Conservation (phyloP, 495 filamentous ascomycete species). For the Hyaloscypha bicolor region DNA sequence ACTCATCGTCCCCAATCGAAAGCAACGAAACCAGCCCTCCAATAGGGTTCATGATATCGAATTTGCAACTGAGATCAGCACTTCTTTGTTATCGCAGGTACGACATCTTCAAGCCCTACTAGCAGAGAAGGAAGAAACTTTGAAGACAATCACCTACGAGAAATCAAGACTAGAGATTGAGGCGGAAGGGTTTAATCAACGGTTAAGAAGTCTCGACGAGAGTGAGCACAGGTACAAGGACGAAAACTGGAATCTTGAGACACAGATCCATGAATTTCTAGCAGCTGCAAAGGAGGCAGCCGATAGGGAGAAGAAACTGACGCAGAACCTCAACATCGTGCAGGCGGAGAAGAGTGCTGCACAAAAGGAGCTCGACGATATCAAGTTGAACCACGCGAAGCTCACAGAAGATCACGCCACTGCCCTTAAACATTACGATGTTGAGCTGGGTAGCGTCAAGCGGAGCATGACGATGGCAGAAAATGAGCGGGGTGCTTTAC, state of each 20-base stretch:
- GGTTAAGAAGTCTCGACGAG: conserved; percentile 81
- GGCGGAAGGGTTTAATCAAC: conserved; percentile 74
- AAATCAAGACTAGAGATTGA: conserved; percentile 80
- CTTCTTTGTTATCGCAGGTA: conserved; percentile 84
- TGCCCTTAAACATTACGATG: conserved; percentile 80
- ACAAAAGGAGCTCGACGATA: conserved; percentile 85
- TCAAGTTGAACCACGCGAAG: conserved; percentile 75
- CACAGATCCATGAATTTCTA: conserved; percentile 79
- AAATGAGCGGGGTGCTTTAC: conserved; percentile 69
- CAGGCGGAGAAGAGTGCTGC: conserved; percentile 74
- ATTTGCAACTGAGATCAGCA: conserved; percentile 94
- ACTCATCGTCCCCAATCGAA: conserved; percentile 78
- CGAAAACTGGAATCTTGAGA: conserved; percentile 96
- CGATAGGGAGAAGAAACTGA: conserved; percentile 80
- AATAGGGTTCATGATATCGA: conserved; percentile 90
- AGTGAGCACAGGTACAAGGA: conserved; percentile 95
- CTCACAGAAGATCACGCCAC: conserved; percentile 77
- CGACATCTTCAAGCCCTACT: conserved; percentile 83
- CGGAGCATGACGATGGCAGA: conserved; percentile 74
- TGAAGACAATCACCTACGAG: conserved; percentile 73
- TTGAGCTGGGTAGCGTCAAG: conserved; percentile 78
- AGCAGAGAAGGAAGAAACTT: conserved; percentile 80
- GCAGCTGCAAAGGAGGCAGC: conserved; percentile 68
- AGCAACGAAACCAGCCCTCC: conserved; percentile 85
- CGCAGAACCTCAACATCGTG: conserved; percentile 63